Base-by-base conservation (phyloP, 148 eudicot genomes). In the Suaeda aralocaspica region DNA sequence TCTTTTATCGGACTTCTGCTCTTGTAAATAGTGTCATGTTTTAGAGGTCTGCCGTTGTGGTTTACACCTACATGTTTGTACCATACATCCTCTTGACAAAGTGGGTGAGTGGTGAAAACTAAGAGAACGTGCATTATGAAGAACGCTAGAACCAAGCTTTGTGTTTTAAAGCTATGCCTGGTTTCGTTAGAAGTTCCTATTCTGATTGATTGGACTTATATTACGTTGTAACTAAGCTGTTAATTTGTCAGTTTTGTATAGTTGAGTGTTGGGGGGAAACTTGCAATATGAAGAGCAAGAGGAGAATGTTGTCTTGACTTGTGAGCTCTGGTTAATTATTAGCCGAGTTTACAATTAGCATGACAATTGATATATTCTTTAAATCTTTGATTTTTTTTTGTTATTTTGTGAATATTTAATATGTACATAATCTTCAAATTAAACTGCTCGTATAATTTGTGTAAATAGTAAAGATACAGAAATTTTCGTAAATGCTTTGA, bases 11-110 rank as follows among this genome's bases (percentile, higher is more conserved):
- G 48, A 22, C 73, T 59, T 78, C 66, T 26, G 46, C 42, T 62
- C 64, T 64, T 78, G 69, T 78, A 66, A 62, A 73, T 72, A 73
- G 62, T 24, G 42, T 59, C 67, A 36, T 67, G 50, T 44, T 59
- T 9, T 33, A 21, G 65, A 56, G 74, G 33, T 68, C 68, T 51
- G 52, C 29, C 52, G 34, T 58, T 67, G 41, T 30, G 66, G 28
- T 59, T 59, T 59, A 12, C 64, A 31, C n/a, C 58, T 55, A 16
- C 46, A 14, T 36, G 25, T 56, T 24, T 36, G 62, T 21, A 7
- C 26, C 59, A 6, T 19, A 29, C 28, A 53, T 3, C 30, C 15
- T 60, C 36, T 60, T n/a, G n/a, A n/a, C n/a, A 9, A 25, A 60
- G 24, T 42, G 34, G 33, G 44, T 24, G 64, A 6, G 64, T 60